Conservation (phyloP, 225 moss, liverwort and hornwort species). For the Thuidium tamariscinum region DNA sequence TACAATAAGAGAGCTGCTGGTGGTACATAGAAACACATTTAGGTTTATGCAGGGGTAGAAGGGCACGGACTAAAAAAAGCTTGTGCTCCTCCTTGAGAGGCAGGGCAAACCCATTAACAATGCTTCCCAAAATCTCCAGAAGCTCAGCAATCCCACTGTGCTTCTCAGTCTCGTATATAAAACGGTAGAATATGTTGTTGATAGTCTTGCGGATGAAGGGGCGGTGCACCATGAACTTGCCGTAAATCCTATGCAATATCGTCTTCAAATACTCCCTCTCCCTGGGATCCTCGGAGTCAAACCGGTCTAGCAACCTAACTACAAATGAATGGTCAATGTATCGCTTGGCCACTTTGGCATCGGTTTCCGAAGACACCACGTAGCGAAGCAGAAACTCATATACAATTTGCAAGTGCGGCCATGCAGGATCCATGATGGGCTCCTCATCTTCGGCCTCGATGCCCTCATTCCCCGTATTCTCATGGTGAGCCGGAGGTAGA, state of each 20-base stretch:
- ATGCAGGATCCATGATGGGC: conserved; percentile 40
- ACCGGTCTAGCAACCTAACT: conserved; percentile 23
- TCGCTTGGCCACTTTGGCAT: conserved; percentile 38
- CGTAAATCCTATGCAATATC: conserved; percentile 30
- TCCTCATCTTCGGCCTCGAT: conserved; percentile 40
- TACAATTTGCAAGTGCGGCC: conserved; percentile 54
- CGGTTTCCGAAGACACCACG: conserved; percentile 39
- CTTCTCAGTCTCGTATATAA: conserved; percentile 30
- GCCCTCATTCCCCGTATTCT: conserved; percentile 29
- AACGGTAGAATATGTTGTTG: conserved; percentile 31
- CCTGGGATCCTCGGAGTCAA: conserved; percentile 22
- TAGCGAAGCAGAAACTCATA: conserved; percentile 56
- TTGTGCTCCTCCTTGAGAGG: conserved; percentile 43
- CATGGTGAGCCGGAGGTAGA: conserved; percentile 34
- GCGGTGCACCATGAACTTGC: conserved; percentile 25
- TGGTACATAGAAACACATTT: conserved; percentile 26
- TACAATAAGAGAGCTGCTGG: conserved; percentile 39
- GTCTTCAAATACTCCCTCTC: conserved; percentile 37
- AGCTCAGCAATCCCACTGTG: conserved; percentile 21
- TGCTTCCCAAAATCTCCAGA: conserved; percentile 30
- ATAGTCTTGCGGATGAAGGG: conserved; percentile 30
- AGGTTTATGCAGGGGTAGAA: conserved; percentile 26
- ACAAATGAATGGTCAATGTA: conserved; percentile 35
- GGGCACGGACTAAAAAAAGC: conserved; percentile 16
- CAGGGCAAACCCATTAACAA: conserved; percentile 31